A percentile compares a stretch with the other conserved stretches of the same genome.
These are phyloP conservation scores for Helicostylum pulchrum DNA, from an alignment of 192 early-diverging fungal genomes.

Conservation along the genomic window DNA sequence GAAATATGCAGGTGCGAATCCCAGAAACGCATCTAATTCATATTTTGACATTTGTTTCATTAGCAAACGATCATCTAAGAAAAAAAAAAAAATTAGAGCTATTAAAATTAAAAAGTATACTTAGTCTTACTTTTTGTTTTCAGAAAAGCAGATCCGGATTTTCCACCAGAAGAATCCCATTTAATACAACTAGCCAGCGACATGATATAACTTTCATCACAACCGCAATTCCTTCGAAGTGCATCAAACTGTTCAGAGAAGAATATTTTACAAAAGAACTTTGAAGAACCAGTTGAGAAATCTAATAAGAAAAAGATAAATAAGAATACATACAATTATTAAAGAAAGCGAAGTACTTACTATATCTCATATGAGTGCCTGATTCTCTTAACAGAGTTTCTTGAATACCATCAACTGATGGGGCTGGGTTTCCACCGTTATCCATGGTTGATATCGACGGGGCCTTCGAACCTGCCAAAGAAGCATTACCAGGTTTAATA, in stretches of 20 bases:
- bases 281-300: slow-evolving; percentile 72
- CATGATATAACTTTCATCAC: slow-evolving; percentile 79
- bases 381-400: slow-evolving; percentile 65
- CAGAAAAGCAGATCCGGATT: slow-evolving; percentile 87
- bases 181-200: slow-evolving; percentile 84
- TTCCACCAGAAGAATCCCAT: slow-evolving; percentile 85
- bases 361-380: slow-evolving; percentile 73
- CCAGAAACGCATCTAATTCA: slow-evolving; percentile 83
- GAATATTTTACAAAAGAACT: slow-evolving; percentile 86
- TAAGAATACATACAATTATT: neutral
- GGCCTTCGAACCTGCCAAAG: neutral
- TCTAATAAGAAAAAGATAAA: slow-evolving; percentile 28
- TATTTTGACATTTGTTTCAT: slow-evolving; percentile 85
- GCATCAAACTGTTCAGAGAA: slow-evolving; percentile 93
- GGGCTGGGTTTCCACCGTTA: neutral
- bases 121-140: slow-evolving; percentile 65
- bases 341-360: slow-evolving; percentile 38
- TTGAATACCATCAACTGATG: slow-evolving; percentile 47
- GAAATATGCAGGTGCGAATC: slow-evolving; percentile 92
- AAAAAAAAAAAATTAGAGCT: neutral
- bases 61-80: slow-evolving; percentile 80
- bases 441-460: neutral
- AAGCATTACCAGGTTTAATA: neutral
- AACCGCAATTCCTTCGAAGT: slow-evolving; percentile 77
- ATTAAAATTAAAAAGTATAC: neutral